Percentiles rank a stretch among this genome's conserved stretches.
These are phyloP conservation scores for Tilletia horrida DNA, from an alignment of 1,284 basidiomycete species.

Conservation along the genomic window DNA sequence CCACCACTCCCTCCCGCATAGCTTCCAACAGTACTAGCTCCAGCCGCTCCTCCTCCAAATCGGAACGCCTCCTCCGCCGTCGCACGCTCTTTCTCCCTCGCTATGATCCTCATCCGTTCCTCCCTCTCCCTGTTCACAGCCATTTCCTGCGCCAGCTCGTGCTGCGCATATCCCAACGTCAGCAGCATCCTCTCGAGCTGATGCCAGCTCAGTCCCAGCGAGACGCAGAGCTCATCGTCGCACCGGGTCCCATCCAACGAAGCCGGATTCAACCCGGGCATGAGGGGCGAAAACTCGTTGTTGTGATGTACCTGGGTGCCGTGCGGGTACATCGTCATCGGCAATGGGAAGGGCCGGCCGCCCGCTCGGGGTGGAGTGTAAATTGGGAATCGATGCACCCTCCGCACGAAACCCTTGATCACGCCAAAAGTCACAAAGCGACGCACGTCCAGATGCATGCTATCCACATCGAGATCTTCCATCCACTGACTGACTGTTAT, in stretches of 20 bases:
- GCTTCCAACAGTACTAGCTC: neutral
- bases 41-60: neutral
- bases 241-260: constrained; percentile 82
- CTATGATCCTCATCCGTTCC: neutral
- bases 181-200: constrained; percentile 73
- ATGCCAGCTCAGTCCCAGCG: constrained; percentile 78
- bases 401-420: constrained; percentile 93
- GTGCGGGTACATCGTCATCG: constrained; percentile 8
- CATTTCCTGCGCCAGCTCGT: constrained; percentile 9
- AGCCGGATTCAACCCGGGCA: neutral
- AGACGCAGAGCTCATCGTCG: constrained; percentile 81
- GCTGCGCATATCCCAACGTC: constrained; percentile 57
- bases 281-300: constrained; percentile 15
- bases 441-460: constrained; percentile 77
- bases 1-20: neutral
- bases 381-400: constrained; percentile 88
- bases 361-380: constrained; percentile 49
- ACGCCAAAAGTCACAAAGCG: constrained; percentile 96
- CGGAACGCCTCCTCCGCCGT: constrained; percentile 1
- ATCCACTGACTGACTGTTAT: constrained; percentile 86
- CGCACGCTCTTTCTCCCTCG: neutral
- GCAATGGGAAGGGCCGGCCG: constrained; percentile 23
- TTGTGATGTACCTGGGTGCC: neutral
- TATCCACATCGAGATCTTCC: constrained; percentile 64
- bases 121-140: constrained; percentile 1